Conservation (phyloP, 345 rosid species). For the Clausena lansium region DNA sequence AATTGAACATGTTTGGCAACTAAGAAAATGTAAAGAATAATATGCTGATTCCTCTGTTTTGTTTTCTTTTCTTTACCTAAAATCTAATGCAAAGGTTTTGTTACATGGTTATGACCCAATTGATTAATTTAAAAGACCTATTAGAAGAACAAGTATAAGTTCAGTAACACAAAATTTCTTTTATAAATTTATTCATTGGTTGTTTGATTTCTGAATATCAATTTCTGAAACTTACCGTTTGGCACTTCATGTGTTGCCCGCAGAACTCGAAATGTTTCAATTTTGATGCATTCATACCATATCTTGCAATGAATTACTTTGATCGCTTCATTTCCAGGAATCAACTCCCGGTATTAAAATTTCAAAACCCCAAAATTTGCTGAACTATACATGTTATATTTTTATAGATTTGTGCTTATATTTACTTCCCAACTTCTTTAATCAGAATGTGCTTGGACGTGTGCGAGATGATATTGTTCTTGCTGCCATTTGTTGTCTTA, state of each 20-base stretch:
- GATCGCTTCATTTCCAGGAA: slow-evolving; percentile 10
- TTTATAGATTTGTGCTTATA: no score
- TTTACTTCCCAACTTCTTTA: neutral
- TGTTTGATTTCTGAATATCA: neutral
- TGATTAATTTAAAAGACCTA: no score
- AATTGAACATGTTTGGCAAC: neutral
- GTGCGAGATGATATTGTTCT: neutral
- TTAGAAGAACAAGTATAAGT: no score
- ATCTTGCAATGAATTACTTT: slow-evolving; percentile 10
- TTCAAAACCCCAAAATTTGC: neutral
- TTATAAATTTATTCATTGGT: neutral
- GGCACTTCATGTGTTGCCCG: no score
- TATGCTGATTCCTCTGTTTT: no score
- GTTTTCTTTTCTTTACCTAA: no score
- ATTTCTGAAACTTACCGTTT: neutral
- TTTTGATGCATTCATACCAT: neutral
- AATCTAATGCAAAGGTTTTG: neutral
- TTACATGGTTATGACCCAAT: no score
- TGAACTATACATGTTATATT: neutral
- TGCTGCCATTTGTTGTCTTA: neutral
- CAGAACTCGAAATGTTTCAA: neutral
- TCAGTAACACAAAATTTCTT: no score
- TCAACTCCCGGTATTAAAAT: neutral
- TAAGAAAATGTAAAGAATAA: neutral
- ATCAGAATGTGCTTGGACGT: neutral